These are phyloP conservation scores for Davidsoniella neocaledoniae DNA, from an alignment of 2,329 filamentous ascomycete species.

Conservation along the genomic window DNA sequence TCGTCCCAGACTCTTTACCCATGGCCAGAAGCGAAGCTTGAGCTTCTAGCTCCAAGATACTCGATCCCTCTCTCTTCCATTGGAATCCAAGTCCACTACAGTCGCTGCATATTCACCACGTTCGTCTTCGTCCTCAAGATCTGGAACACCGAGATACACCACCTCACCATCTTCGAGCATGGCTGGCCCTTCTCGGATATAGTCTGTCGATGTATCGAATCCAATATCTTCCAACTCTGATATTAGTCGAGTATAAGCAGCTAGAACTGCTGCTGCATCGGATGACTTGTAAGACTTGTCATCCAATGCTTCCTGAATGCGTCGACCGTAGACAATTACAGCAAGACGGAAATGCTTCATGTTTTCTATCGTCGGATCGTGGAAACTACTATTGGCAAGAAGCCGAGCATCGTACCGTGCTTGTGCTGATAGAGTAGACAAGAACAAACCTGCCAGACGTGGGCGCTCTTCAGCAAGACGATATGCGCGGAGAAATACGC, in stretches of 20 bases:
- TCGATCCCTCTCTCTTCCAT: conserved; percentile 33
- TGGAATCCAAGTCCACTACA: conserved; percentile 34
- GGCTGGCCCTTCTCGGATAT: conserved; percentile 29
- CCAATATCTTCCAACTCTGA: conserved; percentile 31
- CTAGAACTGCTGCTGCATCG: conserved; percentile 28
- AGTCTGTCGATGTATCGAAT: conserved; percentile 38
- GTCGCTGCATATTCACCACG: conserved; percentile 36
- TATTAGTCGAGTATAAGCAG: conserved; percentile 30
- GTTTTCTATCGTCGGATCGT: conserved; percentile 19
- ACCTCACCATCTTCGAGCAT: conserved; percentile 37
- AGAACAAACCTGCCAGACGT: conserved; percentile 27
- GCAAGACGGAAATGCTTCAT: conserved; percentile 26
- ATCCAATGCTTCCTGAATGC: conserved; percentile 31
- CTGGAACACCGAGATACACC: conserved; percentile 29
- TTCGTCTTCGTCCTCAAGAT: conserved; percentile 37
- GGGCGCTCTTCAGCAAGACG: conserved; percentile 27
- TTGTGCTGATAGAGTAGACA: conserved; percentile 37
- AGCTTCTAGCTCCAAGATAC: conserved; percentile 27
- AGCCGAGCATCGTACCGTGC: conserved; percentile 34
- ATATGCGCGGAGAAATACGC: conserved; percentile 34
- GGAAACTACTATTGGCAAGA: conserved; percentile 29
- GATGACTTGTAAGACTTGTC: conserved; percentile 11
- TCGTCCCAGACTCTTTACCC: too few relatives aligned
- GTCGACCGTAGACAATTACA: conserved; percentile 37
- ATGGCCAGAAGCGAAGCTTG: too few relatives aligned